Conservation (phyloP, 2,329 filamentous ascomycete genomes). For the Sporothrix inflata region DNA sequence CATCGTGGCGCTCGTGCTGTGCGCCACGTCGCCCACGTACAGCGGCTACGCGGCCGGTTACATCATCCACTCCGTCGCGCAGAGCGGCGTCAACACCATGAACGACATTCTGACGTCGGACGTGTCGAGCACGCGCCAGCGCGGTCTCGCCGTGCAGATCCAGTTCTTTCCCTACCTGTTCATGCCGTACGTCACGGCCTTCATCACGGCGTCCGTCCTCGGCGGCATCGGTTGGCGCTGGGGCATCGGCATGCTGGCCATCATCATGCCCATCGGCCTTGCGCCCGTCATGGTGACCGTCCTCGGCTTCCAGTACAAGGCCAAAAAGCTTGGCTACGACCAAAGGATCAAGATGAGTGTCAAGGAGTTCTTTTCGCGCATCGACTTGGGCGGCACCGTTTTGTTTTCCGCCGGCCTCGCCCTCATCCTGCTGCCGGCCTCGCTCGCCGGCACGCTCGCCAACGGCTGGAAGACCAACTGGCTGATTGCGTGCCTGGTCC, state of each 20-base stretch:
- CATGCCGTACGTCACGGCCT: slow-evolving; percentile 59
- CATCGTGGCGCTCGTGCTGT: slow-evolving; percentile 60
- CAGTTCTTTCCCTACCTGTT: slow-evolving; percentile 57
- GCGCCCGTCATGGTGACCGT: slow-evolving; percentile 54
- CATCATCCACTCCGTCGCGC: slow-evolving; percentile 63
- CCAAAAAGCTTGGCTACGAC: slow-evolving; percentile 49
- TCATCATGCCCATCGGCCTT: slow-evolving; percentile 57
- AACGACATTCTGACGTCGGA: slow-evolving; percentile 68
- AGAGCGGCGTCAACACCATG: slow-evolving; percentile 62
- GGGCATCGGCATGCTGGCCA: slow-evolving; percentile 61
- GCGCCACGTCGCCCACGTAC: slow-evolving; percentile 53
- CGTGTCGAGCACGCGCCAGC: slow-evolving; percentile 56
- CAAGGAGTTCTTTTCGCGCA: slow-evolving; percentile 44
- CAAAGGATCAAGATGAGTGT: slow-evolving; percentile 34
- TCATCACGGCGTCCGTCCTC: slow-evolving; percentile 46
- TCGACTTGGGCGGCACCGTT: slow-evolving; percentile 48
- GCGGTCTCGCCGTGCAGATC: slow-evolving; percentile 55
- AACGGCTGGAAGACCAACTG: slow-evolving; percentile 49
- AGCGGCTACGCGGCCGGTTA: slow-evolving; percentile 57
- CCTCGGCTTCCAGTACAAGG: slow-evolving; percentile 53
- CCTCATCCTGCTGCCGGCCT: slow-evolving; percentile 52
- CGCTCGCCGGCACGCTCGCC: slow-evolving; percentile 47
- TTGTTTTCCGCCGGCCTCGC: slow-evolving; percentile 54
- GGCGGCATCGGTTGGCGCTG: slow-evolving; percentile 54
- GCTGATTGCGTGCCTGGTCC: slow-evolving; percentile 42